phyloP scores from a whole-genome alignment of 2,329 filamentous ascomycete genomes.

The Hypoxylon sp. region DNA sequence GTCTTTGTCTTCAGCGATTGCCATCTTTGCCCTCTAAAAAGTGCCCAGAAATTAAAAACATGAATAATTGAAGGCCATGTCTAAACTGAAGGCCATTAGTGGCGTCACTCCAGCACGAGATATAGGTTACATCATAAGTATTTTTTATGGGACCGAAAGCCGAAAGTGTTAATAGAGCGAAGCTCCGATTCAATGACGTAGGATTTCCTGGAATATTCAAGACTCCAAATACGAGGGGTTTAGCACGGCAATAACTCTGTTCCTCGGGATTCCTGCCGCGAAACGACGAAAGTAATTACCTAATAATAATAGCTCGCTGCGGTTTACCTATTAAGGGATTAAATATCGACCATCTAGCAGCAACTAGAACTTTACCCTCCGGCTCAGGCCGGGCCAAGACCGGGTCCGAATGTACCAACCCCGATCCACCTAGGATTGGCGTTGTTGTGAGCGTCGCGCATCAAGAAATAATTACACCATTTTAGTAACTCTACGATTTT shows the following conservation, averaged over 20 bases:
- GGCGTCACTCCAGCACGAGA: slow-evolving; percentile 6
- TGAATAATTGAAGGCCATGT: not conserved
- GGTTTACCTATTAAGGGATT: not conserved
- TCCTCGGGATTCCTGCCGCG: not conserved
- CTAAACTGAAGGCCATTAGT: slow-evolving; percentile 8
- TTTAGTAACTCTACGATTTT: too few relatives aligned
- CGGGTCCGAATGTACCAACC: slow-evolving; percentile 11
- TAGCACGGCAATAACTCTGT: not conserved
- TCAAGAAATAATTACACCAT: too few relatives aligned
- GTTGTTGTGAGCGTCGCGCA: too few relatives aligned
- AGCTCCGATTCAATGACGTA: slow-evolving; percentile 26
- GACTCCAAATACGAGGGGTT: slow-evolving; percentile 3
- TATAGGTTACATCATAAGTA: slow-evolving; percentile 30
- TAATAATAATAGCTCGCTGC: not conserved
- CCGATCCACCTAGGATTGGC: too few relatives aligned
- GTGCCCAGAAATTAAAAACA: slow-evolving; percentile 1
- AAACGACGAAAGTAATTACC: not conserved
- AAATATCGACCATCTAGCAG: not conserved
- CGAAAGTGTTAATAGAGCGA: slow-evolving; percentile 14
- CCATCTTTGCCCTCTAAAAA: slow-evolving; percentile 20
- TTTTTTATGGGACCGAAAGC: slow-evolving; percentile 8
- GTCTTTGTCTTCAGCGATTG: slow-evolving; percentile 25
- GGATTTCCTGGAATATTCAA: slow-evolving; percentile 6
- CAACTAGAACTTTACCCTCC: not conserved
- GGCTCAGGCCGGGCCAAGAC: slow-evolving; percentile 23